These are phyloP conservation scores for Heterobasidion occidentale DNA, from an alignment of 1,284 basidiomycete species.

Conservation along the genomic window DNA sequence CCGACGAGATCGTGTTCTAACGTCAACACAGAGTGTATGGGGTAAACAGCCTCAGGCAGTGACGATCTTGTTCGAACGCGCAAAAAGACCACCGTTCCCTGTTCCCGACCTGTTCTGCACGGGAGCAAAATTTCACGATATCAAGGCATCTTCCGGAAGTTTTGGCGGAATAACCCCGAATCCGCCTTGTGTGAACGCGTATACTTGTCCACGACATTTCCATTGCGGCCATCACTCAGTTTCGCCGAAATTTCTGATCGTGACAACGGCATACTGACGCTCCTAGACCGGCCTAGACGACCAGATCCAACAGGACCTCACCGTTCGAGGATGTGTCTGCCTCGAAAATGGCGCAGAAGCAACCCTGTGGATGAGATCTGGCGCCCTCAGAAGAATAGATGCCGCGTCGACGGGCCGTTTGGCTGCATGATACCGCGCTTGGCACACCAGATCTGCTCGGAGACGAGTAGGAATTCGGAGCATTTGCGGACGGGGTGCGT, in stretches of 20 bases:
- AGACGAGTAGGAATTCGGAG: constrained; percentile 2
- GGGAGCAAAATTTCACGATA: neutral
- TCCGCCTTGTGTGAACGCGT: neutral
- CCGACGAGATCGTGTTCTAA: neutral
- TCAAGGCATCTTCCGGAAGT: neutral
- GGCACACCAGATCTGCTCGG: constrained; percentile 1
- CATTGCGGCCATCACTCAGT: neutral
- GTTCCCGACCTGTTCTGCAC: too few species aligned
- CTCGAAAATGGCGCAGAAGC: neutral
- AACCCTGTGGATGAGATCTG: constrained; percentile 5
- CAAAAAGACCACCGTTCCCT: too few species aligned
- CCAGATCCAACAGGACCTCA: neutral
- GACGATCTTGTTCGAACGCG: too few species aligned
- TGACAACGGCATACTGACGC: neutral
- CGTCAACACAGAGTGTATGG: neutral
- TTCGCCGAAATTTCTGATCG: constrained; percentile 7
- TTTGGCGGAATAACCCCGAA: neutral
- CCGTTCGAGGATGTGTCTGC: neutral
- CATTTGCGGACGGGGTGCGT: constrained; percentile 5
- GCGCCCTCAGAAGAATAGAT: neutral
- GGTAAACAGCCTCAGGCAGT: too few species aligned
- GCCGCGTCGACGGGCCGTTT: neutral
- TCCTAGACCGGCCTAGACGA: neutral
- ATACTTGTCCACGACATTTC: neutral
- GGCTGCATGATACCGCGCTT: constrained; percentile 1